Conservation (phyloP, 1,284 basidiomycete genomes). For the Blastosporella zonata region DNA sequence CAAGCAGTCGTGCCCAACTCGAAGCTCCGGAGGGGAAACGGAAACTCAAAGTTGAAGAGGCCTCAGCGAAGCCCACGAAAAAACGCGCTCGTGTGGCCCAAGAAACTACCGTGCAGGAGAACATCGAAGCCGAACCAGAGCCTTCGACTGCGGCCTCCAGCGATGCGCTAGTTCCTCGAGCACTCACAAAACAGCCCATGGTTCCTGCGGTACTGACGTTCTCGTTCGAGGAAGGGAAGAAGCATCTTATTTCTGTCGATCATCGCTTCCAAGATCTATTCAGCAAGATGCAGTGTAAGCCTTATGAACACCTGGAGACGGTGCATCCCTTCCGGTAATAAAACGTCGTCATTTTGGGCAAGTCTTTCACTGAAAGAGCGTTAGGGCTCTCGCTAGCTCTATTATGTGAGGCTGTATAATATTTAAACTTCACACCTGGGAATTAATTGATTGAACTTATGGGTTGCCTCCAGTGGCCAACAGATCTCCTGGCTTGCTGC, state of each 20-base stretch:
- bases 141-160: neutral
- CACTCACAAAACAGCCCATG: slow-evolving; percentile 23
- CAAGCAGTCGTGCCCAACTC: slow-evolving; percentile 19
- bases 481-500: slow-evolving; percentile 94
- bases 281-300: slow-evolving; percentile 60
- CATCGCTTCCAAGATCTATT: slow-evolving; percentile 73
- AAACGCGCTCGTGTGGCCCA: slow-evolving; percentile 15
- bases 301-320: slow-evolving; percentile 69
- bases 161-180: too few species aligned
- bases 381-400: slow-evolving; percentile 60
- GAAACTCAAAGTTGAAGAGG: slow-evolving; percentile 16
- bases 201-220: slow-evolving; percentile 72
- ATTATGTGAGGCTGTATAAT: slow-evolving; percentile 48
- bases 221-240: slow-evolving; percentile 69
- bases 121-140: neutral
- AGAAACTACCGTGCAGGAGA: neutral
- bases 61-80: slow-evolving; percentile 5
- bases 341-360: neutral
- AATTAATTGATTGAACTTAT: slow-evolving; percentile 5
- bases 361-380: neutral
- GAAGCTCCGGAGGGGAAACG: neutral
- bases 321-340: slow-evolving; percentile 73
- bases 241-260: slow-evolving; percentile 69
- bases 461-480: slow-evolving; percentile 53
- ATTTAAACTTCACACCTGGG: neutral